Base-by-base conservation (phyloP, 768 basidiomycete species). In the Lentinula boryana region DNA sequence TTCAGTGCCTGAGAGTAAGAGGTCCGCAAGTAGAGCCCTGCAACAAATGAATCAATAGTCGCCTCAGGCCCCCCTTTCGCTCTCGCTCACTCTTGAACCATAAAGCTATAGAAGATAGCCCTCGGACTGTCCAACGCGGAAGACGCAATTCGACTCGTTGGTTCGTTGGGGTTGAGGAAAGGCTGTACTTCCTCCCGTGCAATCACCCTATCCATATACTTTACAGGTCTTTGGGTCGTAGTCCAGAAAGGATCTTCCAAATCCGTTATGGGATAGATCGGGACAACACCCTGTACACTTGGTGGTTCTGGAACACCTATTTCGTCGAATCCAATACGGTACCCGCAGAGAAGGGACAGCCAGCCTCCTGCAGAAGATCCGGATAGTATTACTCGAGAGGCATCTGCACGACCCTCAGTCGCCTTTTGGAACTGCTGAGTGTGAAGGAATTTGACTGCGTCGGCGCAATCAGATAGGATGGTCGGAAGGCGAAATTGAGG, bases 301-400 rank as follows among this genome's bases (percentile, higher is more conserved):
- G 65, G 56, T 3, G 74, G 74, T n/a, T 48, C 60, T 21, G 68
- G 67, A 3, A 75, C 61, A 2, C 73, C 72, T 54, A 72, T 70
- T 23, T 69, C 72, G 8, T 63, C 65, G 58, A 68, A 75, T 0
- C 75, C 76, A 8, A 77, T 73, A 0, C 75, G 75, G 4, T 70
- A 72, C 0, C 76, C 76, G 1, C 65, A 59, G 4, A 77, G 66
- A 1, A 77, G 65, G 12, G 72, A 64, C 5, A 77, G 68, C 74
- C 74, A 77, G 0, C 76, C 76, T 2, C 76, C 76, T 1, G 76
- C 76, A 2, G 75, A 76, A 53, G 74, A 74, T 5, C 76, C 76
- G 60, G 72, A 74, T 16, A 75, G 38, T 33, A 76, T 64, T 12
- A 77, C 58, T 35, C 69, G 70, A 35, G 70, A 62, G 0, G 65